Base-by-base conservation (phyloP, 345 rosid species). In the Excoecaria agallocha region DNA sequence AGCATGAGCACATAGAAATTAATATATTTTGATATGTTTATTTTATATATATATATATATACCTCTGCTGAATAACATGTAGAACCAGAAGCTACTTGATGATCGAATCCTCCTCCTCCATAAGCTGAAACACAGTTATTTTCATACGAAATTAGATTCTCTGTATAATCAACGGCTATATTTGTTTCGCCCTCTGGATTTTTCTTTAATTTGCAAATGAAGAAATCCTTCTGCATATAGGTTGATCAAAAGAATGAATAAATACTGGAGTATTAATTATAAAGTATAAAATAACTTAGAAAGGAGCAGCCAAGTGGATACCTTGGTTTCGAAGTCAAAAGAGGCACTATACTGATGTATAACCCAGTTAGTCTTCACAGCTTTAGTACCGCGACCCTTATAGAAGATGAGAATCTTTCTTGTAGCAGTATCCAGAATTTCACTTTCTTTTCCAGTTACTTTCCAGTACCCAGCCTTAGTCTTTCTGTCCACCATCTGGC, bases 401-500 rank as follows among this genome's bases (percentile, higher is more conserved):
- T 83, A 54, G 74, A 85, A 88, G 69, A 81, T 75, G 56, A 88
- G 56, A 41, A 83, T 79, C 80, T 64, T 84, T 80, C 71, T 88
- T 48, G 38, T 66, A 19, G 88, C 89, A 17, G 83, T 78, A 74
- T 57, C 7, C 0, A 9, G 13, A 73, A 86, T 61, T 0, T 0
- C 0, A 39, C 79, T 72, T 15, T 83, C 74, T 8, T 38, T 37
- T 2, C 90, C 84, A 0, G 92, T 86, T 12, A 69, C 82, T 68
- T 88, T 88, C 90, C 90, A 88, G 68, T 9, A 85, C 4, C 92
- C 90, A 15, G 74, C 68, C 0, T 8, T 66, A 0, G 86, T 84
- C 12, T 49, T 66, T 12, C 89, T 71, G 11, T 57, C 68, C 46
- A 65, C 61, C 45, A 73, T 46, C 8, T 73, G 63, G 39, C 83